A percentile compares a stretch with the other conserved stretches of the same genome.
These are phyloP conservation scores for Penicillium arizonense DNA, from an alignment of 495 filamentous ascomycete species.

Conservation along the genomic window DNA sequence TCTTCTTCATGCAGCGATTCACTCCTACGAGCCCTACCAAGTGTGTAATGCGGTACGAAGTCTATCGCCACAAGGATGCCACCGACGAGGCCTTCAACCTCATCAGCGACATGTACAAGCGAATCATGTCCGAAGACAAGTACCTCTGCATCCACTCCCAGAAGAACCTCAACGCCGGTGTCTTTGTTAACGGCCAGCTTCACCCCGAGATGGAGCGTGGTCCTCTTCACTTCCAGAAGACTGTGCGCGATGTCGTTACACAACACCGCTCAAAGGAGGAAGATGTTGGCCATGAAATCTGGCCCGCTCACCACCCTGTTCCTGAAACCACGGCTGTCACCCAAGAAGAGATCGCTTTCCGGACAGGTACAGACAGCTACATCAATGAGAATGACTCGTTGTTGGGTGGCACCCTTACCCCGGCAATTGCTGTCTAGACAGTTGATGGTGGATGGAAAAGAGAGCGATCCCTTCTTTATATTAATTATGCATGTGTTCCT, in stretches of 20 bases:
- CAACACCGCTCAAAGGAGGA: conserved; percentile 36
- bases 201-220: conserved; percentile 47
- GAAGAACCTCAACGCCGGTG: conserved; percentile 47
- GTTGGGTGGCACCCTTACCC: not conserved
- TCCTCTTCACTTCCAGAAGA: conserved; percentile 47
- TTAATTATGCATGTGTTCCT: not conserved
- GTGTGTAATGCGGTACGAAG: conserved; percentile 44
- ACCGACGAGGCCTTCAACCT: conserved; percentile 42
- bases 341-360: conserved; percentile 16
- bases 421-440: not conserved
- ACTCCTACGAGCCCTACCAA: conserved; percentile 36
- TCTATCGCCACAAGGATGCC: conserved; percentile 46
- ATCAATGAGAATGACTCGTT: not conserved
- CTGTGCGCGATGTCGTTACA: conserved; percentile 36
- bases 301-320: conserved; percentile 31
- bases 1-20: conserved; percentile 50
- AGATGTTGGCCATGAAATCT: conserved; percentile 34
- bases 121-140: conserved; percentile 48
- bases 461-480: not conserved
- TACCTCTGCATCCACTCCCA: conserved; percentile 44
- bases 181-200: conserved; percentile 48
- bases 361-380: not conserved
- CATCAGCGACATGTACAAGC: conserved; percentile 46
- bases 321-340: not conserved
- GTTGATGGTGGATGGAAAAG: not conserved